phyloP scores from a whole-genome alignment of 768 basidiomycete species.

The Gymnopilus junonius region DNA sequence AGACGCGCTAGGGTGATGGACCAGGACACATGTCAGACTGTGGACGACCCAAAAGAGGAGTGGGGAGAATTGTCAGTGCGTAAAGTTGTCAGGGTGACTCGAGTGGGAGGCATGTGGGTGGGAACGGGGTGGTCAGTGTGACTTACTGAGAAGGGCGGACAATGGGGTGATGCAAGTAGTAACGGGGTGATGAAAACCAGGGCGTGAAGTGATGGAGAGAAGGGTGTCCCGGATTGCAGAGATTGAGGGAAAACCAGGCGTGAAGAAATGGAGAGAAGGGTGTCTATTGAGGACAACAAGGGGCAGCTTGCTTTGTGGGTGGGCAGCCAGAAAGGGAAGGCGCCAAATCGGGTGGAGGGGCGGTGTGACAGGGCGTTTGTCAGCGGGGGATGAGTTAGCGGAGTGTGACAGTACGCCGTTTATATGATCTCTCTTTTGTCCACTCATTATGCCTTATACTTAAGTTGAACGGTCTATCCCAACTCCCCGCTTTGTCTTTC shows the following conservation, averaged over 20 bases:
- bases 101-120: conserved; percentile 11
- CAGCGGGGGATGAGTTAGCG: conserved; percentile 13
- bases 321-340: conserved; percentile 12
- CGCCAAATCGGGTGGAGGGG: conserved; percentile 14
- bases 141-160: conserved; percentile 2
- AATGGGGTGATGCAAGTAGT: conserved; percentile 6
- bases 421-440: conserved; percentile 31
- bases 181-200: background rate
- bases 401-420: conserved; percentile 5
- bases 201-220: background rate
- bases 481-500: conserved; percentile 22
- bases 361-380: conserved; percentile 1
- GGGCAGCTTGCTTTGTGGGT: background rate
- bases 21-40: background rate
- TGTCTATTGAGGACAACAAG: background rate
- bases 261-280: too few relatives aligned
- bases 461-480: conserved; percentile 16
- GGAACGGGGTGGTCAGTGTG: background rate
- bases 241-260: background rate
- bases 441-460: conserved; percentile 37
- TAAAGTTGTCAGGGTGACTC: conserved; percentile 21
- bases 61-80: background rate
- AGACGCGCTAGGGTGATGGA: background rate
- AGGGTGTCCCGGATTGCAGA: background rate
- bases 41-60: background rate